Evolutionary conservation across 2,329 filamentous ascomycete genomes (phyloP).

Genomic region (Monilinia fructicola): DNA sequence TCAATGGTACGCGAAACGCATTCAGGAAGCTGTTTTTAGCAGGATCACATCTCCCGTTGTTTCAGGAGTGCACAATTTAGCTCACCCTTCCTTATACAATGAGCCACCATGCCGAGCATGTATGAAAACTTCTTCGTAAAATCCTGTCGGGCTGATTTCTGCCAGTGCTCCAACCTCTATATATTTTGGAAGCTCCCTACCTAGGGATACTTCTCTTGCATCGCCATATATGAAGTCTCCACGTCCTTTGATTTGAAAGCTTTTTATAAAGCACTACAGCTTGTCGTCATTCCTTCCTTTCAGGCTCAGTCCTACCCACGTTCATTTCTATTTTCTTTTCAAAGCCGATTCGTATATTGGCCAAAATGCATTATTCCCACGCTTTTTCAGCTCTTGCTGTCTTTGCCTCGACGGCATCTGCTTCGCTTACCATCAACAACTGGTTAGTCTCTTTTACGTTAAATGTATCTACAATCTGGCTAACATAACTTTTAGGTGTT

Average conservation of each 20-base stretch:
- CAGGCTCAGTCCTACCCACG: constrained; percentile 20
- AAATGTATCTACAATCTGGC: no score
- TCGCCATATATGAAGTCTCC: not conserved
- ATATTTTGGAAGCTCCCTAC: not conserved
- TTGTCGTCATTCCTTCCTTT: constrained; percentile 4
- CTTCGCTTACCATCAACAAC: constrained; percentile 22
- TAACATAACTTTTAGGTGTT: constrained; percentile 13
- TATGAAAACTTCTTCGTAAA: constrained; percentile 12
- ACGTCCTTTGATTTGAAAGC: not conserved
- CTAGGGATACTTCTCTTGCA: not conserved
- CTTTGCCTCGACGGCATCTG: constrained; percentile 19
- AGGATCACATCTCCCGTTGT: constrained; percentile 17
- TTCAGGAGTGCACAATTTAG: constrained; percentile 17
- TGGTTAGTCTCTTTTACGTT: not conserved
- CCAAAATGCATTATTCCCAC: constrained; percentile 20
- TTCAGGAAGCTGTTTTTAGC: not conserved
- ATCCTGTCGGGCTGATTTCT: constrained; percentile 8
- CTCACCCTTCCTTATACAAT: constrained; percentile 3
- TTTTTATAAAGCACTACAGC: constrained; percentile 5
- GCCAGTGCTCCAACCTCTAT: constrained; percentile 7
- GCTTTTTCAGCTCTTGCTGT: constrained; percentile 21
- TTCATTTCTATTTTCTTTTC: constrained; percentile 11
- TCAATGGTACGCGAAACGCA: constrained; percentile 9
- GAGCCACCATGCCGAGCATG: not conserved
- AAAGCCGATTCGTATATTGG: not conserved